Evolutionary conservation across 2,329 filamentous ascomycete genomes (phyloP).

Genomic region (Pyrenochaeta sp.): DNA sequence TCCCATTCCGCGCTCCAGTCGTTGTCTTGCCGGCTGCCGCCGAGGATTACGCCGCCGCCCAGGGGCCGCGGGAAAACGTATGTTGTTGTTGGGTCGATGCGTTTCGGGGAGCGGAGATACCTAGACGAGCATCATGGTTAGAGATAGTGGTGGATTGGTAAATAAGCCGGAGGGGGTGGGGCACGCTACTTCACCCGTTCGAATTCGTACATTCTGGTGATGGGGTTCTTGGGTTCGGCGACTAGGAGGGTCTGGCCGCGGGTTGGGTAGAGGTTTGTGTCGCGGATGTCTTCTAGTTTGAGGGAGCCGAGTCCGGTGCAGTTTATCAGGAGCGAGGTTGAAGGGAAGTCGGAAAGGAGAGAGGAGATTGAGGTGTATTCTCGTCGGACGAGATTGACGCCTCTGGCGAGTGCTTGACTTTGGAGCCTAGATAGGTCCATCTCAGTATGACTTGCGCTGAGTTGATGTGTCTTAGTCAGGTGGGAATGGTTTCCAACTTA

Average conservation of each 20-base stretch:
- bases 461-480: background rate
- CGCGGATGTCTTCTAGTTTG: slow-evolving; percentile 82
- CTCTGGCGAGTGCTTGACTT: slow-evolving; percentile 74
- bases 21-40: slow-evolving; percentile 80
- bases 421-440: slow-evolving; percentile 38
- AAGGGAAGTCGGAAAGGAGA: slow-evolving; percentile 67
- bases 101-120: slow-evolving; percentile 51
- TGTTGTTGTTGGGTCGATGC: slow-evolving; percentile 52
- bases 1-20: slow-evolving; percentile 84
- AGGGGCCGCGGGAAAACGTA: slow-evolving; percentile 56
- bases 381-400: slow-evolving; percentile 63
- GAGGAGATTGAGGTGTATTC: slow-evolving; percentile 71
- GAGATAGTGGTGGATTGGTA: background rate
- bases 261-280: slow-evolving; percentile 72
- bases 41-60: slow-evolving; percentile 83
- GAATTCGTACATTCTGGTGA: slow-evolving; percentile 49
- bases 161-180: background rate
- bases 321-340: slow-evolving; percentile 78
- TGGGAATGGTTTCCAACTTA: slow-evolving; percentile 16
- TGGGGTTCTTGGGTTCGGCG: slow-evolving; percentile 49
- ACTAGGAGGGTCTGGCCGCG: slow-evolving; percentile 87
- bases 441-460: slow-evolving; percentile 4
- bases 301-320: slow-evolving; percentile 81
- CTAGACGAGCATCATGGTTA: slow-evolving; percentile 7
- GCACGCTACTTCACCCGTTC: slow-evolving; percentile 16